Conservation (phyloP, 768 basidiomycete genomes). For the Gautieria morchelliformis region DNA sequence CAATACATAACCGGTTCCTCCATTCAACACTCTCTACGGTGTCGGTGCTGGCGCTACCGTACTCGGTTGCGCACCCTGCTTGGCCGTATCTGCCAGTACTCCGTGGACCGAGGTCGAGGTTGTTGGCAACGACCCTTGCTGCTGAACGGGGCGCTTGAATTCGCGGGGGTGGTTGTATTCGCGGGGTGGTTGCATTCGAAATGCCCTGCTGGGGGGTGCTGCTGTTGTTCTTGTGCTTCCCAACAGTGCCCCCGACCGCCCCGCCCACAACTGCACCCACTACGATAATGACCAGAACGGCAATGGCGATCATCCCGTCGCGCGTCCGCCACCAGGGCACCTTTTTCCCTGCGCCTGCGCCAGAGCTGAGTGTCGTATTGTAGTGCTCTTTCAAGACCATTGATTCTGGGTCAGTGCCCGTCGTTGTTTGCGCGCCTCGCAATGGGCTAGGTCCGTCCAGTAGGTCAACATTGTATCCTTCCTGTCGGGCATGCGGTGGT, state of each 20-base stretch:
- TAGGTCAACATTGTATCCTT: constrained; percentile 11
- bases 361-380: background rate
- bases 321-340: constrained; percentile 41
- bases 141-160: background rate
- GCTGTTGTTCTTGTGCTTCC: constrained; percentile 15
- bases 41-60: too few species aligned
- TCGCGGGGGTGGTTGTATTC: background rate
- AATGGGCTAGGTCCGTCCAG: background rate
- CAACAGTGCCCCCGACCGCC: constrained; percentile 42
- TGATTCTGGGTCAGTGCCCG: background rate
- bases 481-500: constrained; percentile 1
- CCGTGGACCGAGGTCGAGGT: too few species aligned
- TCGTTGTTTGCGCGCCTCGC: background rate
- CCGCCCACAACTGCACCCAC: constrained; percentile 48
- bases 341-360: background rate
- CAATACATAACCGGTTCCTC: too few species aligned
- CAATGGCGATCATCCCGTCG: constrained; percentile 32
- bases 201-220: background rate
- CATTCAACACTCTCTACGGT: too few species aligned
- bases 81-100: too few species aligned
- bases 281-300: constrained; percentile 30
- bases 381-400: background rate
- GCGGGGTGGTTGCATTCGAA: background rate
- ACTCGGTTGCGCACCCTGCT: too few species aligned
- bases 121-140: background rate